Percentiles rank a stretch among this genome's conserved stretches.
phyloP scores from a whole-genome alignment of 345 rosid genomes.

The Cardiospermum halicacabum region DNA sequence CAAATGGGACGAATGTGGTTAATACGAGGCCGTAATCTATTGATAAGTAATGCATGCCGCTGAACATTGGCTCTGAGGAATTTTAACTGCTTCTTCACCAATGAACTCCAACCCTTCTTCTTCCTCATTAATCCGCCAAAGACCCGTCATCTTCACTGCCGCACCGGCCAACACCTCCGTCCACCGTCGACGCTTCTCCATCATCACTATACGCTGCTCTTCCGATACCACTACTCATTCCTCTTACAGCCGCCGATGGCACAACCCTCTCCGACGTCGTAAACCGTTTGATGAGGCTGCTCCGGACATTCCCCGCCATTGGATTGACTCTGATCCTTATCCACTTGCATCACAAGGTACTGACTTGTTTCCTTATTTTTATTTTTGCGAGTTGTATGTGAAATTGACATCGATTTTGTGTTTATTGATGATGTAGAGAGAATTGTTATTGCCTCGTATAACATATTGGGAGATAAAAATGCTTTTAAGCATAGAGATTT shows the following conservation, averaged over 20 bases:
- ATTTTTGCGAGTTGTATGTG: background rate
- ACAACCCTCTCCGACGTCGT: slow-evolving; percentile 29
- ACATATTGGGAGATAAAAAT: slow-evolving; percentile 70
- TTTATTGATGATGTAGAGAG: slow-evolving; percentile 36
- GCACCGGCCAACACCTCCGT: background rate
- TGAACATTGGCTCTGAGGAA: background rate
- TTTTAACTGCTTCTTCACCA: background rate
- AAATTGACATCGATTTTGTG: background rate
- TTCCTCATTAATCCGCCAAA: background rate
- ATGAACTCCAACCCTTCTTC: background rate
- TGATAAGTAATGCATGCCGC: too few relatives aligned
- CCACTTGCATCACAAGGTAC: slow-evolving; percentile 43
- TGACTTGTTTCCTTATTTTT: background rate
- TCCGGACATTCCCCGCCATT: slow-evolving; percentile 48
- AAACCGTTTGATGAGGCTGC: slow-evolving; percentile 23
- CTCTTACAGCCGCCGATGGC: slow-evolving; percentile 30
- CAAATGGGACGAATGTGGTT: too few relatives aligned
- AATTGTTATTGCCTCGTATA: slow-evolving; percentile 63
- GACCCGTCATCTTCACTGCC: background rate
- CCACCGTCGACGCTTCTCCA: background rate
- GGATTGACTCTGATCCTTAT: slow-evolving; percentile 52
- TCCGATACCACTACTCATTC: background rate
- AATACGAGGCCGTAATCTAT: too few relatives aligned
- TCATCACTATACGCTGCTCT: background rate
- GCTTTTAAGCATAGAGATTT: slow-evolving; percentile 57